phyloP scores from a whole-genome alignment of 371 early-diverging fungal genomes.

The Syncephalastrum monosporum region DNA sequence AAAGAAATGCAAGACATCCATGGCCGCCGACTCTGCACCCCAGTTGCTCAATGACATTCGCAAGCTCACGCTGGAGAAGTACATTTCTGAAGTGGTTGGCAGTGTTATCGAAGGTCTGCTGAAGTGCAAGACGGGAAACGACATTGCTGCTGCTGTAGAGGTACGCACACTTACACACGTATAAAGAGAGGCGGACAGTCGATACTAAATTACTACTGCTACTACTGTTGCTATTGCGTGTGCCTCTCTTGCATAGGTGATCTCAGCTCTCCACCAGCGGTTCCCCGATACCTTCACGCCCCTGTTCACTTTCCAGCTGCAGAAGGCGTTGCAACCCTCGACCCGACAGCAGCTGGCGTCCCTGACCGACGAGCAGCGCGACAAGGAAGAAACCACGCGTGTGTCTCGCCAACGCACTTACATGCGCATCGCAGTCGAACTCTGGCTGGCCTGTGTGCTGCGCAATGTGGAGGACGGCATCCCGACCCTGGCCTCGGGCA shows the following conservation, averaged over 20 bases:
- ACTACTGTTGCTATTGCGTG: too few species aligned
- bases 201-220: too few species aligned
- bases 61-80: constrained; percentile 92
- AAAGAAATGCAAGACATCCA: constrained; percentile 83
- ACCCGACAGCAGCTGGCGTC: constrained; percentile 54
- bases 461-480: constrained; percentile 70
- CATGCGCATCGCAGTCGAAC: constrained; percentile 77
- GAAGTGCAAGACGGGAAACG: constrained; percentile 68
- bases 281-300: constrained; percentile 81
- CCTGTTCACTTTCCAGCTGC: constrained; percentile 60
- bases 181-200: neutral
- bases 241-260: constrained; percentile 44
- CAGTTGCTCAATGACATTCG: constrained; percentile 82
- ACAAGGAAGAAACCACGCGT: constrained; percentile 81
- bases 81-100: constrained; percentile 87
- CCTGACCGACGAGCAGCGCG: constrained; percentile 74
- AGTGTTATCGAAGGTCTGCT: constrained; percentile 78
- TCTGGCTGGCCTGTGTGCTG: constrained; percentile 82
- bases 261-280: constrained; percentile 88
- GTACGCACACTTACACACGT: constrained; percentile 28
- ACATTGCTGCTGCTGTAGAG: constrained; percentile 83
- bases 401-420: constrained; percentile 68
- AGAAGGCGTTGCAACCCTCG: constrained; percentile 54
- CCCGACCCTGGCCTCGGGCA: constrained; percentile 46
- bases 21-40: constrained; percentile 72